Evolutionary conservation across 2,329 filamentous ascomycete genomes (phyloP), one percentile per base, ranked within the genome.

Genomic region (Penicillium sp.): DNA sequence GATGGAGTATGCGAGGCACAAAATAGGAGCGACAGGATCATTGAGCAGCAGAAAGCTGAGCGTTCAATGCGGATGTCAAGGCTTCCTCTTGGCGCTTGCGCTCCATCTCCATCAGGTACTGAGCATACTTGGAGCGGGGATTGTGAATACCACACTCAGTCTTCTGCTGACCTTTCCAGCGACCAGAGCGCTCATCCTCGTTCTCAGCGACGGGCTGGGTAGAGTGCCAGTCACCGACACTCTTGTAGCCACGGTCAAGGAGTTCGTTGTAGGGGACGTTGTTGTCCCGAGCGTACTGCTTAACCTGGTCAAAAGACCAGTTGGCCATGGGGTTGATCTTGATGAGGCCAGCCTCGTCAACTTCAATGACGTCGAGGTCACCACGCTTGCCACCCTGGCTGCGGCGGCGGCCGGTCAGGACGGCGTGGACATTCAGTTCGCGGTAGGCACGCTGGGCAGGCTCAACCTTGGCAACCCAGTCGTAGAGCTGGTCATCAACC

Each of bases 131-230:
- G 57, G 91, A 96, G 75, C 93, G 89, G 78, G 95, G 96, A 83
- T 98, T 98, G 85, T 99, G 95, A 72, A 99, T 98, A 48, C 95
- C 95, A 75, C 95, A 99, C 81, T 99, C 95, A 16, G 92, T 96
- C 88, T 99, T 99, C 70, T 84, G 80, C 76, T 92, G 90, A 60
- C 95, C 95, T 84, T 96, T 97, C 95, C 95, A 99, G 66, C 95
- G 88, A 57, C 95, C 95, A 9, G 95, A 90, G 51, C 95, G 89
- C 85, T 99, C 95, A 70, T 98, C 95, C 78, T 99, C 95, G 63
- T 90, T 90, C 57, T 93, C 91, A 62, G 83, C 86, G 59, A 98
- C 92, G 13, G 95, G 93, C 66, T 86, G 89, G 4, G 95, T 99
- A 50, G 92, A 96, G 83, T 99, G 95, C 91, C 93, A 98, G 82